Conservation (phyloP, 805 yeast genomes). For the Pichia gijzeniarum region DNA sequence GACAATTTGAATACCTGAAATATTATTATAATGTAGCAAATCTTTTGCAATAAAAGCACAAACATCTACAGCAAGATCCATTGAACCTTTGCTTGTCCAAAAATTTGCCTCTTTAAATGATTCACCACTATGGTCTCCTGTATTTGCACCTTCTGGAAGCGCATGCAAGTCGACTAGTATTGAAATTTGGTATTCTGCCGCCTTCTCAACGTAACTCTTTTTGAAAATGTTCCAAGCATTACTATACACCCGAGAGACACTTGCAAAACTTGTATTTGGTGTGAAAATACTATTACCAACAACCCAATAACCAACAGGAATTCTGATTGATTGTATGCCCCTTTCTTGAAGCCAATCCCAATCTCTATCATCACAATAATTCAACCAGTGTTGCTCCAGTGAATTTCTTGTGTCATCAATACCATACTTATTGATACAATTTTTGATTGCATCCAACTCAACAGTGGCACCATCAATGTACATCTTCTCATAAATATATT, state of each 20-base stretch:
- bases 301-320: constrained; percentile 92
- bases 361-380: constrained; percentile 59
- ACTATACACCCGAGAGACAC: constrained; percentile 49
- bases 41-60: constrained; percentile 60
- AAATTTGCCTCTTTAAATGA: constrained; percentile 51
- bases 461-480: constrained; percentile 53
- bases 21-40: constrained; percentile 49
- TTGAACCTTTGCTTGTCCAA: constrained; percentile 45
- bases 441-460: constrained; percentile 69
- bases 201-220: constrained; percentile 45
- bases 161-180: constrained; percentile 84
- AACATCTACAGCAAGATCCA: constrained; percentile 41
- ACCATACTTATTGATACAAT: constrained; percentile 43
- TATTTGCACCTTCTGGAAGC: constrained; percentile 88
- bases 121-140: constrained; percentile 79
- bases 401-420: constrained; percentile 44
- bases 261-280: constrained; percentile 55
- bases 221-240: constrained; percentile 67
- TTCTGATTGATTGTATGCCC: constrained; percentile 74
- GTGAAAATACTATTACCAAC: constrained; percentile 58
- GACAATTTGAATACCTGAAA: constrained; percentile 77
- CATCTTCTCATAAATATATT: constrained; percentile 63
- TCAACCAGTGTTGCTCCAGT: constrained; percentile 61
- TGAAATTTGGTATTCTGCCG: constrained; percentile 57
- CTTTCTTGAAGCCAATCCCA: constrained; percentile 67